phyloP scores from a whole-genome alignment of 164 flowering plant species.

The Chimonanthus salicifolius region DNA sequence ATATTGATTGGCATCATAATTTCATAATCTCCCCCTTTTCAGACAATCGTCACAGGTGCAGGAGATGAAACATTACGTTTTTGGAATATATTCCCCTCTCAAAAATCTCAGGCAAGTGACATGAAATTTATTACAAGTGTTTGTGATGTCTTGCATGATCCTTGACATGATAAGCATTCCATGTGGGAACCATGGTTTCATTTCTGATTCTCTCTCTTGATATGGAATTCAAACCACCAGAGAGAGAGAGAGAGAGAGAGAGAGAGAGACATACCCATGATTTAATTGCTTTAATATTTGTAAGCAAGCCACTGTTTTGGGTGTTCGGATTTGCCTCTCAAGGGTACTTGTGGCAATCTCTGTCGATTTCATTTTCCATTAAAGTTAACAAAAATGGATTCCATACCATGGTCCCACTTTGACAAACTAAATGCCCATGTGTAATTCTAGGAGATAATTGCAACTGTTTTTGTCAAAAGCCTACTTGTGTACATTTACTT shows the following conservation, averaged over 20 bases:
- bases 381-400: not conserved
- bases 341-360: too few relatives aligned
- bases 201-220: not conserved
- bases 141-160: not conserved
- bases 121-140: not conserved
- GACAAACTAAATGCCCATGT: not conserved
- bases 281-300: not conserved
- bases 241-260: too few relatives aligned
- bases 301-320: not conserved
- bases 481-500: too few relatives aligned
- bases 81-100: conserved; percentile 97
- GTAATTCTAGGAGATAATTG: not conserved
- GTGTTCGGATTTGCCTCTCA: too few relatives aligned
- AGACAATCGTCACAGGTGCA: conserved; percentile 97
- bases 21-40: conserved; percentile 8
- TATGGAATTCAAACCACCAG: not conserved
- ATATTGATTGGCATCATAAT: not conserved
- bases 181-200: not conserved
- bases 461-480: not conserved
- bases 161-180: too few relatives aligned
- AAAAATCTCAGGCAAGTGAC: conserved; percentile 72
- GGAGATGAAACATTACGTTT: conserved; percentile 96
- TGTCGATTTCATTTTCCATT: not conserved
- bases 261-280: not conserved
- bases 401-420: not conserved